Conservation (phyloP, 2,329 filamentous ascomycete genomes). For the Annulohypoxylon truncatum region DNA sequence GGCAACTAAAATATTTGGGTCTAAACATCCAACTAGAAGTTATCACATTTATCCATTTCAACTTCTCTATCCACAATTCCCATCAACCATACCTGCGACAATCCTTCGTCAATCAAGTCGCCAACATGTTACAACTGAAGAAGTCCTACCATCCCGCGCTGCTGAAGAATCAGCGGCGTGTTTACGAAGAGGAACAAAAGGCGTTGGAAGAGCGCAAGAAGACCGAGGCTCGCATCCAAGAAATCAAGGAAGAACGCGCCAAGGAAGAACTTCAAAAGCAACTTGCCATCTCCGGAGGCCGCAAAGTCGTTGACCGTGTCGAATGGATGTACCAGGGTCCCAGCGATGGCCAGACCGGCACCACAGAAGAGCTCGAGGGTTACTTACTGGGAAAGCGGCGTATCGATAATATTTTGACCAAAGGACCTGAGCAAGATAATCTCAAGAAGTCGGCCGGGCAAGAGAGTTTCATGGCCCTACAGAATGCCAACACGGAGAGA, state of each 20-base stretch:
- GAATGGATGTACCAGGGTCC: slow-evolving; percentile 99
- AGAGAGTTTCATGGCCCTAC: slow-evolving; percentile 69
- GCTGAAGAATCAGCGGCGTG: slow-evolving; percentile 88
- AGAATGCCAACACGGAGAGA: slow-evolving; percentile 77
- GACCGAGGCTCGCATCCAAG: slow-evolving; percentile 89
- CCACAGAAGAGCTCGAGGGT: slow-evolving; percentile 89
- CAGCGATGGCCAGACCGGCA: slow-evolving; percentile 78
- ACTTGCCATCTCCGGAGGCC: slow-evolving; percentile 88
- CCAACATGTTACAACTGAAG: slow-evolving; percentile 95
- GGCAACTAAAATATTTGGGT: slow-evolving; percentile 22
- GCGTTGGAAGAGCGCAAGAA: slow-evolving; percentile 95
- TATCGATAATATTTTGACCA: slow-evolving; percentile 84
- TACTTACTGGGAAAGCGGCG: slow-evolving; percentile 92
- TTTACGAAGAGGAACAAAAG: slow-evolving; percentile 92
- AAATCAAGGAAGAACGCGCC: slow-evolving; percentile 91
- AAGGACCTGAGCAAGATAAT: slow-evolving; percentile 83
- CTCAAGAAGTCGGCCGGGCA: slow-evolving; percentile 78
- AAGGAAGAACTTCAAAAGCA: slow-evolving; percentile 92
- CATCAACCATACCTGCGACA: background rate
- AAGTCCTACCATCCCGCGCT: slow-evolving; percentile 94
- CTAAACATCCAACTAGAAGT: background rate
- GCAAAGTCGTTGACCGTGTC: slow-evolving; percentile 82
- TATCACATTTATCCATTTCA: slow-evolving; percentile 19
- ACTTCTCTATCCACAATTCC: background rate
- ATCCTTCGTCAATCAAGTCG: background rate